These are phyloP conservation scores for Medicago lupulina DNA, from an alignment of 306 rosid genomes.

Conservation along the genomic window DNA sequence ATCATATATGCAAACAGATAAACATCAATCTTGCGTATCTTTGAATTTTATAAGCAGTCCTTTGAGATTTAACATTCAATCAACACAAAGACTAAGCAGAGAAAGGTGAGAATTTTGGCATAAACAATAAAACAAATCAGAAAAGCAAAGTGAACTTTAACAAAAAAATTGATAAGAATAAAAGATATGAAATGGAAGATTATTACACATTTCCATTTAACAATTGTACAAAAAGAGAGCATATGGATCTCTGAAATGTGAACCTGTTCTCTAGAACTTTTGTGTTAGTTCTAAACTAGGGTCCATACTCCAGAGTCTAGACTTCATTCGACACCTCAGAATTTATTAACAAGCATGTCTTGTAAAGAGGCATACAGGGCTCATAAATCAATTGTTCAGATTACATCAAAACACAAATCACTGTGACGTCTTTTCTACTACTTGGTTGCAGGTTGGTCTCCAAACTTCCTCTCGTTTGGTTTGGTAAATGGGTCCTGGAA, in stretches of 20 bases:
- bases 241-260: conserved; percentile 31
- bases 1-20: background rate
- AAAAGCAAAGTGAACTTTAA: conserved; percentile 8
- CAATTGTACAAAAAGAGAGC: conserved; percentile 35
- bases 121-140: conserved; percentile 6
- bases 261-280: conserved; percentile 28
- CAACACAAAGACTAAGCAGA: conserved; percentile 11
- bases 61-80: conserved; percentile 6
- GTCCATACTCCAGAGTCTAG: conserved; percentile 21
- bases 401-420: conserved; percentile 36
- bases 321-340: conserved; percentile 36
- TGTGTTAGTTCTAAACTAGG: conserved; percentile 20
- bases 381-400: conserved; percentile 33
- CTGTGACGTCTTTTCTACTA: conserved; percentile 41
- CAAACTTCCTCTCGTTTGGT: conserved; percentile 48
- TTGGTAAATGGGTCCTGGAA: conserved; percentile 65
- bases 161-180: conserved; percentile 4
- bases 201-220: conserved; percentile 36
- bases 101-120: background rate
- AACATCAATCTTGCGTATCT: background rate
- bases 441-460: conserved; percentile 50
- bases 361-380: conserved; percentile 35
- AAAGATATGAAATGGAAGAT: conserved; percentile 21
- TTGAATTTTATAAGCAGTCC: conserved; percentile 11
- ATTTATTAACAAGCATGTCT: conserved; percentile 45